A percentile compares a stretch with the other conserved stretches of the same genome.
Evolutionary conservation across 768 basidiomycete genomes (phyloP).

Genomic region (Multifurca ochricompacta): DNA sequence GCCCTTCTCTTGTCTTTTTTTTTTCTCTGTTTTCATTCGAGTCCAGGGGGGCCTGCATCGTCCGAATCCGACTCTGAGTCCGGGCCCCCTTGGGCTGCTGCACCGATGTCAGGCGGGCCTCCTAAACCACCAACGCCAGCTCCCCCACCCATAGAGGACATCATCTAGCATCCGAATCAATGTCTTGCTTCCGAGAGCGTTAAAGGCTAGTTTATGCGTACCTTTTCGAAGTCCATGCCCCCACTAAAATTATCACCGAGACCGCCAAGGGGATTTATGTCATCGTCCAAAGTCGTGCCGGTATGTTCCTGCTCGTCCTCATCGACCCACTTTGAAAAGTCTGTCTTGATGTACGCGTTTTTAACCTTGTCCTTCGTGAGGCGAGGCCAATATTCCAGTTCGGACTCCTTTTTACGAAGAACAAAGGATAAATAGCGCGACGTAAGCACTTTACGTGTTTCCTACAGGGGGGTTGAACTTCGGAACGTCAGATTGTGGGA

Average conservation of each 20-base stretch:
- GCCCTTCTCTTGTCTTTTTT: neutral
- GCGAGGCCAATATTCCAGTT: constrained; percentile 85
- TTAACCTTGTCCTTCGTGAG: constrained; percentile 83
- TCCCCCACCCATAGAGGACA: constrained; percentile 30
- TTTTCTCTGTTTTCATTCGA: constrained; percentile 36
- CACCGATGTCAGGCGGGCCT: constrained; percentile 19
- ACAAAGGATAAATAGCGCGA: constrained; percentile 60
- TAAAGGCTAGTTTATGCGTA: constrained; percentile 24
- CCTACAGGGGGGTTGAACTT: constrained; percentile 29
- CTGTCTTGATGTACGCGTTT: constrained; percentile 82
- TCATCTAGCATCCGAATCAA: constrained; percentile 30
- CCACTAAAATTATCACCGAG: constrained; percentile 36
- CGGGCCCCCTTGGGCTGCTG: constrained; percentile 26
- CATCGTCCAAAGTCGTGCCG: constrained; percentile 36
- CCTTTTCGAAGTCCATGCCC: constrained; percentile 61
- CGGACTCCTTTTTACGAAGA: constrained; percentile 72
- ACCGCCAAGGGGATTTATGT: constrained; percentile 32
- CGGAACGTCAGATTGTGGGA: neutral
- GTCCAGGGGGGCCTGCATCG: constrained; percentile 71
- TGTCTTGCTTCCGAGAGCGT: neutral
- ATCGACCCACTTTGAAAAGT: constrained; percentile 93
- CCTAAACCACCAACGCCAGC: constrained; percentile 23
- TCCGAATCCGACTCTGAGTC: constrained; percentile 39
- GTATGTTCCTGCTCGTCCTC: constrained; percentile 91
- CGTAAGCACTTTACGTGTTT: constrained; percentile 53